Conservation (phyloP, 768 basidiomycete genomes). For the Harrya chromipes region DNA sequence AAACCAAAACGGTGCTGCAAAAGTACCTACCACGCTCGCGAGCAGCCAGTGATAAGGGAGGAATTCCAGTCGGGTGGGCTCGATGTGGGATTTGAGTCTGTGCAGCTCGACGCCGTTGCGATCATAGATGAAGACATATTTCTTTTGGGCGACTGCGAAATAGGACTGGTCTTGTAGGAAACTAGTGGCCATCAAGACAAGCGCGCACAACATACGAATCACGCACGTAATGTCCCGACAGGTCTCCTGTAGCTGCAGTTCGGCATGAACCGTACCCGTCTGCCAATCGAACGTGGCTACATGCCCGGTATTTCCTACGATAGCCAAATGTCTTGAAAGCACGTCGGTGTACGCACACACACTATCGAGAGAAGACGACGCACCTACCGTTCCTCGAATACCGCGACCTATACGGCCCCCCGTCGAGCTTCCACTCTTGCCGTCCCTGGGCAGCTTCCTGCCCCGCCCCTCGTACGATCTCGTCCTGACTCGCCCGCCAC, state of each 20-base stretch:
- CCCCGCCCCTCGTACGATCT: constrained; percentile 64
- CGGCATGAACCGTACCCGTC: constrained; percentile 78
- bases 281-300: constrained; percentile 95
- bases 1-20: background rate
- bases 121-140: constrained; percentile 96
- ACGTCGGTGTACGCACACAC: background rate
- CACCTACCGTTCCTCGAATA: constrained; percentile 92
- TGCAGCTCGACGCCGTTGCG: constrained; percentile 92
- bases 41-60: constrained; percentile 96
- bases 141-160: constrained; percentile 94
- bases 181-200: constrained; percentile 35
- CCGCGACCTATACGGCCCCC: constrained; percentile 78
- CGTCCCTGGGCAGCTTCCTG: constrained; percentile 74
- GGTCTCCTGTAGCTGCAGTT: constrained; percentile 86
- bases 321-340: constrained; percentile 68
- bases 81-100: constrained; percentile 76
- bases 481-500: constrained; percentile 82
- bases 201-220: background rate
- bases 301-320: constrained; percentile 81
- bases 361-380: constrained; percentile 19
- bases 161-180: constrained; percentile 92
- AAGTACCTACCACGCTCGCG: constrained; percentile 65
- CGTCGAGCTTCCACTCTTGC: constrained; percentile 78
- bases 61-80: constrained; percentile 87
- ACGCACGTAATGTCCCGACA: constrained; percentile 89